These are phyloP conservation scores for Papiliotrema flavescens DNA, from an alignment of 1,284 basidiomycete genomes.

Conservation along the genomic window DNA sequence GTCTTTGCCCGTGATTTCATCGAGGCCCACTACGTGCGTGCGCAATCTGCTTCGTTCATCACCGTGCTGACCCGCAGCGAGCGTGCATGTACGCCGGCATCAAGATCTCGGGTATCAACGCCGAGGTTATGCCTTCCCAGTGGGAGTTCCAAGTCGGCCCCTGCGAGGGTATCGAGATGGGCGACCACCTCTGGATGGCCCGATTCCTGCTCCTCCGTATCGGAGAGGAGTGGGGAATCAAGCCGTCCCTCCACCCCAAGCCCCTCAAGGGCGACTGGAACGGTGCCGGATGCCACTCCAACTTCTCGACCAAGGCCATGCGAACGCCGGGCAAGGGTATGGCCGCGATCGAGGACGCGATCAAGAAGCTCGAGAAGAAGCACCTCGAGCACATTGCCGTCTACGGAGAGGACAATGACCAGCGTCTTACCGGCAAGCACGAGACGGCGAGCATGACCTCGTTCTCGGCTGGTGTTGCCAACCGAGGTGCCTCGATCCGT, in stretches of 20 bases:
- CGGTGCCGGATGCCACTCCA: conserved; percentile 95
- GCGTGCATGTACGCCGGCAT: conserved; percentile 92
- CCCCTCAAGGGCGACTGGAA: conserved; percentile 98
- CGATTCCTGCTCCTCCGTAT: conserved; percentile 88
- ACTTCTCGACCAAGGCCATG: conserved; percentile 89
- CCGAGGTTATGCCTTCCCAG: conserved; percentile 99
- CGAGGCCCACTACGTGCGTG: conserved; percentile 84
- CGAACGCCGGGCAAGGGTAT: conserved; percentile 85
- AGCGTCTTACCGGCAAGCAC: conserved; percentile 83
- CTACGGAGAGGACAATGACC: conserved; percentile 94
- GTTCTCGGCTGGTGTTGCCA: conserved; percentile 94
- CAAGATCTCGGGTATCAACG: conserved; percentile 99
- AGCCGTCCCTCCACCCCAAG: conserved; percentile 95
- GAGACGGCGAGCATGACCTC: conserved; percentile 93
- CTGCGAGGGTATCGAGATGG: conserved; percentile 96
- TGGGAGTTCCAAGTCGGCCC: conserved; percentile 99
- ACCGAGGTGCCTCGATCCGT: conserved; percentile 82
- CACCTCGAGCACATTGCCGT: conserved; percentile 92
- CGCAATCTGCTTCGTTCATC: not conserved
- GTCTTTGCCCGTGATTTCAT: conserved; percentile 98
- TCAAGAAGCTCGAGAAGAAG: conserved; percentile 79
- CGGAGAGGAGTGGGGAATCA: conserved; percentile 97
- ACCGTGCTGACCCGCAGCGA: conserved; percentile 27
- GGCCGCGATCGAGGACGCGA: conserved; percentile 88
- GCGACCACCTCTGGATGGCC: conserved; percentile 97